These are phyloP conservation scores for Penicillium argentinense DNA, from an alignment of 495 filamentous ascomycete genomes.

Conservation along the genomic window DNA sequence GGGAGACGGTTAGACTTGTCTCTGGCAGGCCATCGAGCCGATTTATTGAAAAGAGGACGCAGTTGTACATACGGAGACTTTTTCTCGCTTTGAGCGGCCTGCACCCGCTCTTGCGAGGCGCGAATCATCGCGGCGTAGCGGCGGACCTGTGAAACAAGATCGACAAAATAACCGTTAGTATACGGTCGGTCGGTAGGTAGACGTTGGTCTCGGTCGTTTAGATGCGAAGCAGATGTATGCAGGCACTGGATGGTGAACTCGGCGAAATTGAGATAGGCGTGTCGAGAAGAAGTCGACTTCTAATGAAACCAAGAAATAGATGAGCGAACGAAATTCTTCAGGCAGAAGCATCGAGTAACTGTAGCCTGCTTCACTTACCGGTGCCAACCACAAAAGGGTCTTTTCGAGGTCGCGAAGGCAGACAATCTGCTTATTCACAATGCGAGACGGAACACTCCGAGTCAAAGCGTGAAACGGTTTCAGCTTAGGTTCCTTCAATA, in stretches of 20 bases:
- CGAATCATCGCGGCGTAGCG: slow-evolving; percentile 65
- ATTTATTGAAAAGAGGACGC: too few relatives aligned
- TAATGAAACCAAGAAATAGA: slow-evolving; percentile 49
- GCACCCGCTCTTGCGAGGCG: slow-evolving; percentile 45
- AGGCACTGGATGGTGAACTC: slow-evolving; percentile 83
- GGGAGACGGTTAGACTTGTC: neutral
- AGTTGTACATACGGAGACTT: neutral
- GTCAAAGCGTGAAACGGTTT: slow-evolving; percentile 80
- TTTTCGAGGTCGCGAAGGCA: slow-evolving; percentile 89
- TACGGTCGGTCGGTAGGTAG: slow-evolving; percentile 82
- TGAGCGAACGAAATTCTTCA: slow-evolving; percentile 35
- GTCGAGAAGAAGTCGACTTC: slow-evolving; percentile 67
- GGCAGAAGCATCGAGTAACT: too few relatives aligned
- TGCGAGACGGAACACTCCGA: slow-evolving; percentile 69
- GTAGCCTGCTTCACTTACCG: too few relatives aligned
- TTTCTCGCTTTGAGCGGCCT: slow-evolving; percentile 16
- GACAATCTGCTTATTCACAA: slow-evolving; percentile 75
- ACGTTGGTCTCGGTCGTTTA: slow-evolving; percentile 78
- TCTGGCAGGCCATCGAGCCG: slow-evolving; percentile 46
- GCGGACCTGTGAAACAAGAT: slow-evolving; percentile 83
- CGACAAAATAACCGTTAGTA: slow-evolving; percentile 89
- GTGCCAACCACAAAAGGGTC: slow-evolving; percentile 80
- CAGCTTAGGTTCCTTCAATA: slow-evolving; percentile 53
- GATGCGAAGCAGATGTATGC: slow-evolving; percentile 74
- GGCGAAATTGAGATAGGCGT: slow-evolving; percentile 79